Conservation (phyloP, 2,329 filamentous ascomycete species). For the Fusarium sp. region DNA sequence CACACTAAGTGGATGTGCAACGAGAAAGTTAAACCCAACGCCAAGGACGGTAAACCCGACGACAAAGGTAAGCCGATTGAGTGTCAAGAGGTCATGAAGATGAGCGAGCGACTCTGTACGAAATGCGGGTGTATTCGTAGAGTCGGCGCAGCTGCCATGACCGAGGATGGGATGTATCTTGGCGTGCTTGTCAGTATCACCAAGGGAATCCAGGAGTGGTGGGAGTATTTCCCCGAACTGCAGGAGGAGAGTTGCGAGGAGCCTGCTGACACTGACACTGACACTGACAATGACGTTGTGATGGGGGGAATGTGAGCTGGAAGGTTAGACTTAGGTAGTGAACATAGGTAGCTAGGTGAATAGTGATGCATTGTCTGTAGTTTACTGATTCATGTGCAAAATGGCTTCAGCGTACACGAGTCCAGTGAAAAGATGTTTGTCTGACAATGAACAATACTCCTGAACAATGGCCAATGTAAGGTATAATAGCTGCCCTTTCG, state of each 20-base stretch:
- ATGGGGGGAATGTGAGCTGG: background rate
- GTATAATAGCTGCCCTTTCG: background rate
- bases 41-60: no score
- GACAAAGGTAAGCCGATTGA: background rate
- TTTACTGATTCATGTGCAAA: background rate
- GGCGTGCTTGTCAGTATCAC: background rate
- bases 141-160: background rate
- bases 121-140: background rate
- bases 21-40: background rate
- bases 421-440: background rate
- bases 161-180: background rate
- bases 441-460: background rate
- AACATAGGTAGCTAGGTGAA: background rate
- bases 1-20: background rate
- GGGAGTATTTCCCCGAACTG: background rate
- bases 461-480: fast-evolving
- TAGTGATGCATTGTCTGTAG: background rate
- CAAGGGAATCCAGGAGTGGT: background rate
- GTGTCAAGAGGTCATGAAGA: background rate
- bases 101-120: background rate
- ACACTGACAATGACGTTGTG: background rate
- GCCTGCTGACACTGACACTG: background rate
- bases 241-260: background rate
- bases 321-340: background rate
- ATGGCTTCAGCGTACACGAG: fast-evolving